A percentile compares a stretch with the other conserved stretches of the same genome.
Conservation (phyloP, 768 basidiomycete species). For the Suillus brevipes region DNA sequence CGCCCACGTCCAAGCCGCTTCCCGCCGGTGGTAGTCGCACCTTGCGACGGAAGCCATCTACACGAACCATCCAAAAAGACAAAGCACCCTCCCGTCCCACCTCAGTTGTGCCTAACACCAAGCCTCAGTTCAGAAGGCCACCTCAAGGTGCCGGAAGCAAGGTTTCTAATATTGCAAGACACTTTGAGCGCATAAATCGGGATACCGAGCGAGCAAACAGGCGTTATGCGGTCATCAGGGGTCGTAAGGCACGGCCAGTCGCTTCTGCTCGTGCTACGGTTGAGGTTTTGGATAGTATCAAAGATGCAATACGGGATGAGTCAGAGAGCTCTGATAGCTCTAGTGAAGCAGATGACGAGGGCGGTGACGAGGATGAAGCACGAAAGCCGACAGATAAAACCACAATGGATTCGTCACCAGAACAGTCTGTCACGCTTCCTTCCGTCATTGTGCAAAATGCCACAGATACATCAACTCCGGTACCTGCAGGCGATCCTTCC, state of each 20-base stretch:
- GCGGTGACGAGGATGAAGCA: slow-evolving; percentile 56
- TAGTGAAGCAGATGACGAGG: slow-evolving; percentile 66
- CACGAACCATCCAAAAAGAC: slow-evolving; percentile 38
- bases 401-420: slow-evolving; percentile 31
- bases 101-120: slow-evolving; percentile 34
- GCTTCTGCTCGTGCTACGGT: slow-evolving; percentile 86
- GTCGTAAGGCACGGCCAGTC: slow-evolving; percentile 86
- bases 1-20: slow-evolving; percentile 21
- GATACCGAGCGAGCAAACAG: slow-evolving; percentile 75
- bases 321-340: slow-evolving; percentile 71
- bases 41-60: slow-evolving; percentile 36
- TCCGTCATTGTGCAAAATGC: slow-evolving; percentile 16
- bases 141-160: slow-evolving; percentile 55
- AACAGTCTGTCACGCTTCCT: slow-evolving; percentile 32
- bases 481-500: slow-evolving; percentile 29
- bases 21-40: slow-evolving; percentile 34
- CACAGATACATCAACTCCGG: slow-evolving; percentile 6
- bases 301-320: slow-evolving; percentile 89
- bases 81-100: slow-evolving; percentile 43
- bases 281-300: slow-evolving; percentile 84
- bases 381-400: slow-evolving; percentile 30
- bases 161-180: slow-evolving; percentile 85
- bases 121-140: slow-evolving; percentile 57
- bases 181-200: slow-evolving; percentile 82
- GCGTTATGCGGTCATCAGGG: slow-evolving; percentile 83